Conservation (phyloP, 208 protist species). For the Leishmania arabica region DNA sequence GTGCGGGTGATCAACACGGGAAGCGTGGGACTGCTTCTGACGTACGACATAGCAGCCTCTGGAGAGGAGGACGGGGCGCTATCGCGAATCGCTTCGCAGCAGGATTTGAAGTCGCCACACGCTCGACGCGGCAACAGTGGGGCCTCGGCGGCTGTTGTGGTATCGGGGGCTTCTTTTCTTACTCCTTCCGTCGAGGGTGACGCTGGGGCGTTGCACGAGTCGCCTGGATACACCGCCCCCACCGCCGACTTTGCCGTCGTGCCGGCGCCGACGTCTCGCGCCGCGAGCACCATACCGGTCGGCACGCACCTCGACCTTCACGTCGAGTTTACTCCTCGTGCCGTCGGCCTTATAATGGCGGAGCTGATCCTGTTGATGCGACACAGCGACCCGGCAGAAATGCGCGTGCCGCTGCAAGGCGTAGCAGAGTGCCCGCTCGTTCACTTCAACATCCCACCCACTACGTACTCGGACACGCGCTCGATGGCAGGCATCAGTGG, state of each 20-base stretch:
- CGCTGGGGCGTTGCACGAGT: constrained; percentile 5
- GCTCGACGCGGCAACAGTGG: background rate
- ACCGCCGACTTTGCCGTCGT: constrained; percentile 10
- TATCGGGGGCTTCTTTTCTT: background rate
- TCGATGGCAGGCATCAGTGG: constrained; percentile 70
- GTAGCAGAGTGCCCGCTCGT: constrained; percentile 93
- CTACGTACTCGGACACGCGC: constrained; percentile 72
- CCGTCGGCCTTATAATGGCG: constrained; percentile 50
- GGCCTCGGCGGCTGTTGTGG: no score
- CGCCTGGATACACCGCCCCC: background rate
- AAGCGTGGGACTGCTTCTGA: constrained; percentile 75
- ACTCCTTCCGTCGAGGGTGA: background rate
- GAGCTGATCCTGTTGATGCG: constrained; percentile 64
- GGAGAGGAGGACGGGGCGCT: background rate
- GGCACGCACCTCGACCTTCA: constrained; percentile 52
- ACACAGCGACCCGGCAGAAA: constrained; percentile 44
- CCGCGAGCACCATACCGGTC: constrained; percentile 52
- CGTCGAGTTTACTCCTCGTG: constrained; percentile 87
- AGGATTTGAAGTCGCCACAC: background rate
- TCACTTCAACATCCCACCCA: constrained; percentile 93
- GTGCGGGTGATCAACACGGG: constrained; percentile 92
- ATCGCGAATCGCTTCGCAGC: background rate
- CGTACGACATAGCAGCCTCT: constrained; percentile 21
- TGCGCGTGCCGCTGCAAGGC: constrained; percentile 77
- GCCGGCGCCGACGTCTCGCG: constrained; percentile 4